A percentile compares a stretch with the other conserved stretches of the same genome.
phyloP scores from a whole-genome alignment of 768 basidiomycete genomes.

The Tricholoma hemisulphureum region DNA sequence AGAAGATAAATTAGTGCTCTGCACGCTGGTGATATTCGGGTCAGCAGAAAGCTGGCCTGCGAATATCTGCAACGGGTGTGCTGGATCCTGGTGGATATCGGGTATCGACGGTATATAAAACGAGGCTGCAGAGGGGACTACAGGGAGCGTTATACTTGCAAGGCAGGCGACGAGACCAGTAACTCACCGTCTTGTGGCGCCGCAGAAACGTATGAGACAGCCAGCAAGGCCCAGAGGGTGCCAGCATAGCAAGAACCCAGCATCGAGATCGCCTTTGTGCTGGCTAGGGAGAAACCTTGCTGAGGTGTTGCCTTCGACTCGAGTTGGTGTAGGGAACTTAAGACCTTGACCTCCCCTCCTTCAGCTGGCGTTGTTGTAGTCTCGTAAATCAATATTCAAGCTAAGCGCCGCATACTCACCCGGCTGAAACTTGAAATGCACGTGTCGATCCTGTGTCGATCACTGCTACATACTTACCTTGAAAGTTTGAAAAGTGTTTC shows the following conservation, averaged over 20 bases:
- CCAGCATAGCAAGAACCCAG: constrained; percentile 6
- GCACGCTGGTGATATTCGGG: constrained; percentile 51
- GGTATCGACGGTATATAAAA: constrained; percentile 82
- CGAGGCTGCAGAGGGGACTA: constrained; percentile 77
- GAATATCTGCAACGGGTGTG: constrained; percentile 73
- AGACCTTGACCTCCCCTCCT: not conserved
- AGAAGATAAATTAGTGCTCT: constrained; percentile 60
- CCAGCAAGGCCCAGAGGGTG: constrained; percentile 11
- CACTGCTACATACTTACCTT: too few relatives aligned
- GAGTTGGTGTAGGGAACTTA: not conserved
- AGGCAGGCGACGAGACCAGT: not conserved
- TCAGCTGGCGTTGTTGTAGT: not conserved
- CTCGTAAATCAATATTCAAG: too few relatives aligned
- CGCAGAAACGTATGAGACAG: constrained; percentile 16
- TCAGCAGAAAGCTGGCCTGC: constrained; percentile 85
- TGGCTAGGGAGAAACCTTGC: not conserved
- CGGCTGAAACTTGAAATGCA: too few relatives aligned
- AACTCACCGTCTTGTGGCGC: constrained; percentile 43
- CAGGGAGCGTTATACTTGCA: constrained; percentile 6
- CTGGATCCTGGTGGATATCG: constrained; percentile 68
- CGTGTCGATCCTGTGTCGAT: not conserved
- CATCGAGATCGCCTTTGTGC: constrained; percentile 4
- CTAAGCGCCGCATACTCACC: too few relatives aligned
- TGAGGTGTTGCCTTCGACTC: too few relatives aligned
- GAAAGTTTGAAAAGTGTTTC: too few relatives aligned